Evolutionary conservation across 140 eudicot genomes (phyloP).

Genomic region (Anethum foeniculum): DNA sequence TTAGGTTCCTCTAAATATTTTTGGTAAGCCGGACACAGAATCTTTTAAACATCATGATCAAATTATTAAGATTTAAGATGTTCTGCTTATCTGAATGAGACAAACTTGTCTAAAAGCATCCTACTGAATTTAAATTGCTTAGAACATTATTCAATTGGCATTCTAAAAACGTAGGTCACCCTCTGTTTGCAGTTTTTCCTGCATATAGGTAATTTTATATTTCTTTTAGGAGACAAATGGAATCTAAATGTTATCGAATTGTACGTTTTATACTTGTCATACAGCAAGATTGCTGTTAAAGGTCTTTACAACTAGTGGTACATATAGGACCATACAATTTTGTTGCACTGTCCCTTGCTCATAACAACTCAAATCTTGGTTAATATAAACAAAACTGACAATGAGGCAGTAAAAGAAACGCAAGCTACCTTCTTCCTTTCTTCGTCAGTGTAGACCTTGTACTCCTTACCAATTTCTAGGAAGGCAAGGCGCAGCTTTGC

Average conservation of each 20-base stretch:
- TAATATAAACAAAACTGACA: background rate
- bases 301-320: background rate
- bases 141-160: background rate
- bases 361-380: background rate
- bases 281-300: background rate
- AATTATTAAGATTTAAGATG: background rate
- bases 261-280: background rate
- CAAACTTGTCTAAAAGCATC: background rate
- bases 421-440: constrained; percentile 59
- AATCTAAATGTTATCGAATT: background rate
- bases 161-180: background rate
- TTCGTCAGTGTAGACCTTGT: constrained; percentile 69
- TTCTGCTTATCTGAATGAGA: background rate
- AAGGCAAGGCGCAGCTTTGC: constrained; percentile 77
- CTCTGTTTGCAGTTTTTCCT: background rate
- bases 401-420: background rate
- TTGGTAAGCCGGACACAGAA: background rate
- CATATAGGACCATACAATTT: background rate
- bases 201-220: background rate
- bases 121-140: background rate
- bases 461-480: constrained; percentile 69
- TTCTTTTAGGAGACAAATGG: background rate
- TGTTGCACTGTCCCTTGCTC: background rate
- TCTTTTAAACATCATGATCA: background rate
- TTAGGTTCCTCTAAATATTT: background rate